phyloP scores from a whole-genome alignment of 2,329 filamentous ascomycete species.

The Pseudogymnoascus sp. region DNA sequence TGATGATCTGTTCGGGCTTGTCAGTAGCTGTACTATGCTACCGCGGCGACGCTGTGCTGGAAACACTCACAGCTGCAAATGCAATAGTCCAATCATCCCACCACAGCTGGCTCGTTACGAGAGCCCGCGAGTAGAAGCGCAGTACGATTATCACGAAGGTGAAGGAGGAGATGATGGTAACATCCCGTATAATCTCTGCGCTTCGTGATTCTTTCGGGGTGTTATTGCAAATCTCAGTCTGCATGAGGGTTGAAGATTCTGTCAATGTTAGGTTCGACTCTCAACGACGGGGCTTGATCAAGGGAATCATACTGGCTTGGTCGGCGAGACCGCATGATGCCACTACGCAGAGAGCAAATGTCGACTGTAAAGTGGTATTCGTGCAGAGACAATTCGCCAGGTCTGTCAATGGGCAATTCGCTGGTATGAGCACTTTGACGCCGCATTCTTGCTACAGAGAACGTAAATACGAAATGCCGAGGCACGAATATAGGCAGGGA shows the following conservation, averaged over 20 bases:
- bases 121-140: constrained; percentile 15
- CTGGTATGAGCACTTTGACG: constrained; percentile 4
- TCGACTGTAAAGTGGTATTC: constrained; percentile 14
- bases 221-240: constrained; percentile 15
- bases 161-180: constrained; percentile 13
- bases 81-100: constrained; percentile 17
- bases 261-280: background rate
- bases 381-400: constrained; percentile 17
- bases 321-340: constrained; percentile 13
- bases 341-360: constrained; percentile 13
- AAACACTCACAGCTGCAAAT: constrained; percentile 15
- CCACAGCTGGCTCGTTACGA: constrained; percentile 13
- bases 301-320: constrained; percentile 14
- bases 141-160: constrained; percentile 15
- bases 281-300: background rate
- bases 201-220: constrained; percentile 13
- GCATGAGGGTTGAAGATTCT: constrained; percentile 12
- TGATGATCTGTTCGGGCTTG: constrained; percentile 13
- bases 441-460: constrained; percentile 3
- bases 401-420: background rate
- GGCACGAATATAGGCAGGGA: background rate
- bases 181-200: constrained; percentile 13
- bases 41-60: background rate
- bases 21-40: background rate
- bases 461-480: background rate